Evolutionary conservation across 352 stramenopile genomes (phyloP), one percentile per base, ranked within the genome.

Genomic region (Pythium phragmitis): DNA sequence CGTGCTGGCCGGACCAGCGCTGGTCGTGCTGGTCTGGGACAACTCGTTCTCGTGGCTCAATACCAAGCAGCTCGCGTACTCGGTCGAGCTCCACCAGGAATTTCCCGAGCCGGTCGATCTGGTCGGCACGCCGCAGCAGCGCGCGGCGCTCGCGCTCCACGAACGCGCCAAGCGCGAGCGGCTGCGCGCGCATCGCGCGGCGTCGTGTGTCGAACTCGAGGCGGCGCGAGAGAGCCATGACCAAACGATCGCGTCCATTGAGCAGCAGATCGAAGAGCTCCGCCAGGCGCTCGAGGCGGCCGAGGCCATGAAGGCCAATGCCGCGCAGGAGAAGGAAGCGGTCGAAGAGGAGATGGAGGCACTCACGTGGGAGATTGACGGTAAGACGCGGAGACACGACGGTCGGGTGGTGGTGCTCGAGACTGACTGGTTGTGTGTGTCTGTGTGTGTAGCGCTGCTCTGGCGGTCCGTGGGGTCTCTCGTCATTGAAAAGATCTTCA

Each of bases 41-140:
- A 93, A 93, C 46, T 88, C 79, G 51, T 93, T 86, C 57, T 92
- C 82, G 65, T 93, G 85, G 85, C 68, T 93, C 53, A 91, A 91
- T 57, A 61, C 73, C 23, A 93, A 93, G 63, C 80, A 91, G 46
- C 72, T 93, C 46, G 77, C 82, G 46, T 93, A 93, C 67, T 68
- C 67, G 28, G 74, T 93, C 63, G 79, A 89, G 53, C 74, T 93
- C 3, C 74, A 76, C 37, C 82, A 93, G 57, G 80, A 69, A 17
- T 61, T 67, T n/a, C 49, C 45, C 4, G 57, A 48, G 11, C 17
- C n/a, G 4, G 64, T 28, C 1, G 53, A 60, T 13, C 7, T 21
- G 2, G 46, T 21, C 8, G 65, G 28, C n/a, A 68, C 59, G 39
- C 52, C 65, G 1, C 43, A 36, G 33, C 58, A 72, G 59, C 65